These are phyloP conservation scores for Linanthus parryae DNA, from an alignment of 148 eudicot genomes.

Conservation along the genomic window DNA sequence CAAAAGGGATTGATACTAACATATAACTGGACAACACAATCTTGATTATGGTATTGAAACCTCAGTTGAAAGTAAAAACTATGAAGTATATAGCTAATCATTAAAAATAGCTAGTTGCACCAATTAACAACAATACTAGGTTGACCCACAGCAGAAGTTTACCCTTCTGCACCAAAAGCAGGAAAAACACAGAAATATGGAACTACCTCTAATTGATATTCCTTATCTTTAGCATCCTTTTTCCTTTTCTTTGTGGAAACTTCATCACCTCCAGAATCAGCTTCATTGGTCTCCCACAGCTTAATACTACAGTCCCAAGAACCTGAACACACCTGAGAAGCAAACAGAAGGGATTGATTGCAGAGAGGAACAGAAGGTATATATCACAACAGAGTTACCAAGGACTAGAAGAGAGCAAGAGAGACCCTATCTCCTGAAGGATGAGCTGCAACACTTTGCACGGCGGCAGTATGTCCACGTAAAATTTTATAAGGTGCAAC, in stretches of 20 bases:
- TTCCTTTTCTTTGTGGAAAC: constrained; percentile 83
- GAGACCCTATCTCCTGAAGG: constrained; percentile 77
- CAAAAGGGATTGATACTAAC: too few species aligned
- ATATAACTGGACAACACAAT: too few species aligned
- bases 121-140: too few species aligned
- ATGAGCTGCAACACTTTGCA: constrained; percentile 66
- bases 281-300: constrained; percentile 65
- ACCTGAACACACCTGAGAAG: constrained; percentile 78
- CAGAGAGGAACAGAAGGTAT: too few species aligned
- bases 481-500: constrained; percentile 62
- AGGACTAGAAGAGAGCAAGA: neutral
- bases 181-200: too few species aligned
- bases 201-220: constrained; percentile 61
- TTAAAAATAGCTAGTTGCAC: too few species aligned
- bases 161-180: too few species aligned
- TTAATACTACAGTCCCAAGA: constrained; percentile 89
- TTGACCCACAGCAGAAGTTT: too few species aligned
- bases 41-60: too few species aligned
- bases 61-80: too few species aligned
- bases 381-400: neutral
- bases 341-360: constrained; percentile 9
- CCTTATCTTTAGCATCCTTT: constrained; percentile 38
- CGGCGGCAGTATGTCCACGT: constrained; percentile 75
- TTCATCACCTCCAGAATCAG: constrained; percentile 37
- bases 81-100: too few species aligned